Base-by-base conservation (phyloP, 768 basidiomycete species). In the Chalciporus piperatus region DNA sequence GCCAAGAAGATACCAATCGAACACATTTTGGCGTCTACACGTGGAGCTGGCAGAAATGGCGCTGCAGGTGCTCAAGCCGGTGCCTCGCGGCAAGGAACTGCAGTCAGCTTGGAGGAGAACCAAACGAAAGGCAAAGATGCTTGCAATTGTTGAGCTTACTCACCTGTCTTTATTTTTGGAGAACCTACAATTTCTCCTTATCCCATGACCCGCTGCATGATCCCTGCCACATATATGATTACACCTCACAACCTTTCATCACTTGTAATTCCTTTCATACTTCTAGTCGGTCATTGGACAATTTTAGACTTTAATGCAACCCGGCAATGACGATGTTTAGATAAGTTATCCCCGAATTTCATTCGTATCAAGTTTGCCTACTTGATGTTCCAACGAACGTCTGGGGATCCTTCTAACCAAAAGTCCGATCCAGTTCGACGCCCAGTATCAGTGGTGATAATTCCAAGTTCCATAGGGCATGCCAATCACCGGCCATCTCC, bases 1-100 rank as follows among this genome's bases (percentile, higher is more conserved):
- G 87, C 87, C 68, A 89, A 87, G 79, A 87, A 87, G 63, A 85
- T 89, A 61, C 87, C 87, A n/a, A 90, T 98, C 67, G 96, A 98
- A 62, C 89, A 92, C 59, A 94, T 97, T 61, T 73, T 94, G 59
- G 91, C 92, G 45, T 88, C 94, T 12, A 84, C 87, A 37, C 84
- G 88, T 40, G 80, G 74, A 43, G 74, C 81, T 22, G 83, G 83
- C 22, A 82, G 86, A 60, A 75, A 82, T 50, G 85, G 84, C 54
- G 75, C 75, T 50, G 69, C 78, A 6, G 76, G 80, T 37, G 72
- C 69, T 57, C 81, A 85, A 54, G 66, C 74, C 6, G 80, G 79
- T 54, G 70, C 74, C 39, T 66, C 76, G 45, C 76, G 73, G 55
- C 78, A 81, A 65, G 66, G 68, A 37, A 82, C 77, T 50, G 75